Evolutionary conservation across 2,329 filamentous ascomycete species (phyloP), one percentile per base, ranked within the genome.

Genomic region (Trichoderma sp.): DNA sequence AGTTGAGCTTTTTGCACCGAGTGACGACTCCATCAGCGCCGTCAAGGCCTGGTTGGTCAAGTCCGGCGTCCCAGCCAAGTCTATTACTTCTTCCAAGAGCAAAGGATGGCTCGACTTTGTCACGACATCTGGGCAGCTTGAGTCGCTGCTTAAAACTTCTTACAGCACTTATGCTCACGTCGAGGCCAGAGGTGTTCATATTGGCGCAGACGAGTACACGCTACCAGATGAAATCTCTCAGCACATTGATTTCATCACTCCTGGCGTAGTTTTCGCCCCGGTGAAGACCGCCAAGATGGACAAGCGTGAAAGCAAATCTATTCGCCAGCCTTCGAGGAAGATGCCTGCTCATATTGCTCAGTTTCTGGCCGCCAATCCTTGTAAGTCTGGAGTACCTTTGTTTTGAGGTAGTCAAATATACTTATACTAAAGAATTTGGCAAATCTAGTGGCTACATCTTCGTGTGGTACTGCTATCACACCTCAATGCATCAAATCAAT

Each of bases 101-200:
- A 82, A 83, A 65, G 83, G 83, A 61, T 88, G 86, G 85, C 74
- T 88, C 24, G 78, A 81, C 13, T 87, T 89, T 74, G 81, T 87
- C 68, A 85, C 85, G 10, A 85, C 85, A 6, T 83, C 84, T 3
- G 78, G 81, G 43, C 84, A 89, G 74, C 82, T 84, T 6, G 86
- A 88, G 75, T 75, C 77, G 24, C 79, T 89, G 21, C 80, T 89
- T 59, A 81, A 82, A 72, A 83, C 86, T 7, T 79, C 85, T 69
- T 88, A 86, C 72, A 82, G 87, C 71, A 75, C 84, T 55, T 87
- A 84, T 73, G 77, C 82, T 71, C 83, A 86, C 72, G 60, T 55
- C 11, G 72, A 74, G 11, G 71, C 74, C 1, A 70, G 80, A 67
- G 71, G 76, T 24, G 71, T 72, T 21, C 81, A 83, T 70, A 71